A percentile compares a stretch with the other conserved stretches of the same genome.
These are phyloP conservation scores for Fistulina hepatica DNA, from an alignment of 1,284 basidiomycete genomes.

Conservation along the genomic window DNA sequence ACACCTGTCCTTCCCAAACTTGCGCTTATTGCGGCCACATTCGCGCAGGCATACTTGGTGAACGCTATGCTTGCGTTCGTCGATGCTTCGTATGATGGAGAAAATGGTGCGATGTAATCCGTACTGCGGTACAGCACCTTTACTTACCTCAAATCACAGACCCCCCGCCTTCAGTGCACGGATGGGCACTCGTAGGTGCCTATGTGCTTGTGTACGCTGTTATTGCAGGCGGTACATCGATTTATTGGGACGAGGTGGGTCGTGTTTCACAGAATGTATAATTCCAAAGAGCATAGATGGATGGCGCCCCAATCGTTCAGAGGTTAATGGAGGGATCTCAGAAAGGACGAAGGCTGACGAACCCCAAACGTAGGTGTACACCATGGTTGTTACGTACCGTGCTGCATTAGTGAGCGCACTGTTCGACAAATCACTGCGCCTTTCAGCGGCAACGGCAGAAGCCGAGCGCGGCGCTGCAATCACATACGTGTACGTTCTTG, in stretches of 20 bases:
- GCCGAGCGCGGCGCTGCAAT: conserved; percentile 14
- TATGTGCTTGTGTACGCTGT: conserved; percentile 16
- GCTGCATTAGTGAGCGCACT: conserved; percentile 11
- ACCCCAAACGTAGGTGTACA: conserved; percentile 5
- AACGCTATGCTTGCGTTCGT: conserved; percentile 16
- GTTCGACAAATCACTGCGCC: conserved; percentile 13
- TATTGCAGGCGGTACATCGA: conserved; percentile 15
- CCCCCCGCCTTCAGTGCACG: conserved; percentile 11
- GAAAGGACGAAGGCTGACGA: no score
- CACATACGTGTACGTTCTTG: conserved; percentile 15
- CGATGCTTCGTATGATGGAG: conserved; percentile 7
- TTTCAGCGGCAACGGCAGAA: conserved; percentile 10
- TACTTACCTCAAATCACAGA: no score
- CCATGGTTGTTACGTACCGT: conserved; percentile 6
- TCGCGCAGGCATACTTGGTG: conserved; percentile 19
- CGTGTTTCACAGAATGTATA: conserved; percentile 4
- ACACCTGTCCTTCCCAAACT: conserved; percentile 16
- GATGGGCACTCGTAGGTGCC: conserved; percentile 20
- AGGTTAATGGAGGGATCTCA: no score
- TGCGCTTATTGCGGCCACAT: conserved; percentile 15
- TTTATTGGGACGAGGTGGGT: conserved; percentile 21
- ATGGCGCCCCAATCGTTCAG: no score
- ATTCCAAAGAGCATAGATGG: no score
- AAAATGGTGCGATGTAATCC: conserved; percentile 1
- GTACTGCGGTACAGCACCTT: no score